These are phyloP conservation scores for Cutaneotrichosporon cutaneum DNA, from an alignment of 1,284 basidiomycete genomes.

Conservation along the genomic window DNA sequence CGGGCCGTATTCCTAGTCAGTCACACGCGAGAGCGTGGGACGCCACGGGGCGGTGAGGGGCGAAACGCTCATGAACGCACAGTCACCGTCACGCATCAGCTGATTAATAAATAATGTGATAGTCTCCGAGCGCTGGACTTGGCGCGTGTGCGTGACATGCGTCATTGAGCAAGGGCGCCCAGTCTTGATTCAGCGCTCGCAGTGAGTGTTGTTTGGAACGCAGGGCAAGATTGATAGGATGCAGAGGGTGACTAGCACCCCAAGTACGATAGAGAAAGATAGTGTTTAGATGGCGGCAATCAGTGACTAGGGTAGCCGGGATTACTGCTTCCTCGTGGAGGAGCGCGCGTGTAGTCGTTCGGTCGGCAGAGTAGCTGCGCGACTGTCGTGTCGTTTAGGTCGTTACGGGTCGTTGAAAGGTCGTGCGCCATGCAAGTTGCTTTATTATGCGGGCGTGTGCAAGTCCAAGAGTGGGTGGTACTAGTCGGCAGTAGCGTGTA, in stretches of 20 bases:
- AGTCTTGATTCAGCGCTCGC: background rate
- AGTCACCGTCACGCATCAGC: conserved; percentile 4
- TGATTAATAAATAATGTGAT: background rate
- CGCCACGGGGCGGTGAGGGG: background rate
- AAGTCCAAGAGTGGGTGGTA: background rate
- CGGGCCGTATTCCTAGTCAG: too few relatives aligned
- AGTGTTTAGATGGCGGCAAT: background rate
- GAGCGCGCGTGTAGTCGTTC: conserved; percentile 1
- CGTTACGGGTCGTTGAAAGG: background rate
- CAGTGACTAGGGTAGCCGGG: background rate
- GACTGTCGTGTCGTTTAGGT: conserved; percentile 6
- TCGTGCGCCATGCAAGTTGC: background rate
- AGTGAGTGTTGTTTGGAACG: background rate
- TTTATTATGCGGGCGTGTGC: background rate
- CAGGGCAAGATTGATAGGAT: background rate
- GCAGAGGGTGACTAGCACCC: conserved; percentile 1
- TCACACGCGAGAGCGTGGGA: background rate
- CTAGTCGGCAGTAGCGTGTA: conserved; percentile 5
- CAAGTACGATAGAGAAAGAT: background rate
- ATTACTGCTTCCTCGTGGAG: background rate
- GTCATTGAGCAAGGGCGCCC: background rate
- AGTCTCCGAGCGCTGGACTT: background rate
- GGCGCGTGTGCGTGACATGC: background rate
- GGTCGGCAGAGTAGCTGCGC: conserved; percentile 2
- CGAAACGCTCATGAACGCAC: background rate